Evolutionary conservation across 805 yeast genomes (phyloP).

Genomic region (Cyberlindnera saturnus): DNA sequence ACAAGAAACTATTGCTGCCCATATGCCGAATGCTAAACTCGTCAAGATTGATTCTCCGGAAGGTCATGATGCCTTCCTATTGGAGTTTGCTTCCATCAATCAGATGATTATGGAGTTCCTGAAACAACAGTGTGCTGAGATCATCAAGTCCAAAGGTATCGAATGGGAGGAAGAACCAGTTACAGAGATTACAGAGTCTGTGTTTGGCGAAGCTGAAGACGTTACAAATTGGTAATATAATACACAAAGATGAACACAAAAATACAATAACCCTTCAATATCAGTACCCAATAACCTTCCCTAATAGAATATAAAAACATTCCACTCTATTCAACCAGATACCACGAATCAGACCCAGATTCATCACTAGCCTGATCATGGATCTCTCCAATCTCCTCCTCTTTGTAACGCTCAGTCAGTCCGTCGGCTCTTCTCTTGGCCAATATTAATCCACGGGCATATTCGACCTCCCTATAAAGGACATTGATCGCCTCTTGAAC

Average conservation of each 20-base stretch:
- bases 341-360: slow-evolving; percentile 14
- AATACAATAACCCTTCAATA: background rate
- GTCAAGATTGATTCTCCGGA: slow-evolving; percentile 83
- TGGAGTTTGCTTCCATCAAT: slow-evolving; percentile 83
- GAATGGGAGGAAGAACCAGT: slow-evolving; percentile 41
- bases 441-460: slow-evolving; percentile 55
- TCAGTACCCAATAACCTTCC: background rate
- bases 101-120: slow-evolving; percentile 64
- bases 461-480: slow-evolving; percentile 76
- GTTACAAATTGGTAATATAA: slow-evolving; percentile 77
- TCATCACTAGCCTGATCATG: slow-evolving; percentile 4
- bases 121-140: slow-evolving; percentile 46
- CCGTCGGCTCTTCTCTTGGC: slow-evolving; percentile 33
- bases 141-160: slow-evolving; percentile 41
- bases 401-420: background rate
- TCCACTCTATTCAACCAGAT: slow-evolving; percentile 8
- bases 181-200: slow-evolving; percentile 46
- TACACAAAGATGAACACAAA: background rate
- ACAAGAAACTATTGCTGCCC: slow-evolving; percentile 75
- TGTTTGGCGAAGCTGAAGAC: slow-evolving; percentile 93
- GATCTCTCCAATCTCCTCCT: slow-evolving; percentile 1
- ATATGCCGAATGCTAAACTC: slow-evolving; percentile 63
- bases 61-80: slow-evolving; percentile 94
- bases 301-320: background rate
- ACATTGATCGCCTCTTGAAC: slow-evolving; percentile 68